These are phyloP conservation scores for Beauveria sp. DNA, from an alignment of 2,329 filamentous ascomycete genomes.

Conservation along the genomic window DNA sequence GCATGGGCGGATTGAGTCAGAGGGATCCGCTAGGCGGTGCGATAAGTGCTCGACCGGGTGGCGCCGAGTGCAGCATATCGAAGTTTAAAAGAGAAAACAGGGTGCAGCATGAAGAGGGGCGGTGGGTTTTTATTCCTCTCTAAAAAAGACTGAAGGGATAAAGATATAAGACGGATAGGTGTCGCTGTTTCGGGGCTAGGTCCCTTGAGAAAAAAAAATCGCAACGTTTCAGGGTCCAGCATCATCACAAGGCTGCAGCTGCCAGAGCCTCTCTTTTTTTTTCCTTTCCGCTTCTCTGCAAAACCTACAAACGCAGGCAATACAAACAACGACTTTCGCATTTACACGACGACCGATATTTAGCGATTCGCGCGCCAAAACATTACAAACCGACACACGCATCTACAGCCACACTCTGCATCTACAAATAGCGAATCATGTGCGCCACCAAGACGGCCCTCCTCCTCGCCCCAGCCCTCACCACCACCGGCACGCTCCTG, in stretches of 20 bases:
- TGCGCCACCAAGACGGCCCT: constrained; percentile 20
- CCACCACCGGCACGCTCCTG: constrained; percentile 38
- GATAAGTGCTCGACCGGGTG: background rate
- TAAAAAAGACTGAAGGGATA: background rate
- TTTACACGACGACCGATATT: background rate
- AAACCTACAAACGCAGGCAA: too few relatives aligned
- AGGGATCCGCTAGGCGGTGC: background rate
- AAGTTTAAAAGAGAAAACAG: background rate
- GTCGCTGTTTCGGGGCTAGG: background rate
- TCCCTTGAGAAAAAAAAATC: background rate
- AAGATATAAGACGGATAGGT: background rate
- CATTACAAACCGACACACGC: background rate
- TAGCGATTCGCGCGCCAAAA: background rate
- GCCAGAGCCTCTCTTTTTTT: background rate
- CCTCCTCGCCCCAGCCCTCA: constrained; percentile 37
- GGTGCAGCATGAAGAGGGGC: background rate
- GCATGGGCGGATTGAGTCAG: background rate
- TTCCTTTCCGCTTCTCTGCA: background rate
- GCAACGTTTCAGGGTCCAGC: background rate
- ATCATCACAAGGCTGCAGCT: background rate
- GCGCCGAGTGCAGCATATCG: background rate
- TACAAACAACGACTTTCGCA: too few relatives aligned
- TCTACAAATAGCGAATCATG: background rate
- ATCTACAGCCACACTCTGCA: too few relatives aligned
- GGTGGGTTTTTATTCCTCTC: background rate